phyloP scores from a whole-genome alignment of 2,329 filamentous ascomycete genomes.

The Ophiocordyceps camponoti-saundersi region DNA sequence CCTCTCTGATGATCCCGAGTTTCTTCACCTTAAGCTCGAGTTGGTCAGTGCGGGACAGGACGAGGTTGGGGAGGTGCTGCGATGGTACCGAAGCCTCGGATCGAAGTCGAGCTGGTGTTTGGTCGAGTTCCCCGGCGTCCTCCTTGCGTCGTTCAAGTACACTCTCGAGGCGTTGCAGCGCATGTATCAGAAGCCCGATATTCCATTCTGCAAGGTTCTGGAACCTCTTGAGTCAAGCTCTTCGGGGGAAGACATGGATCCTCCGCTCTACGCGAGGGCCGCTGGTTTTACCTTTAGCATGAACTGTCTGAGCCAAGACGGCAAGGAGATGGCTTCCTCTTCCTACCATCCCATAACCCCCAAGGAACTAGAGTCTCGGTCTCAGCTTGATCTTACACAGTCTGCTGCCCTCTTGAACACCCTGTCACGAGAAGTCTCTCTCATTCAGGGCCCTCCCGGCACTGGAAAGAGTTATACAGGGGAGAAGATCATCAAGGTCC shows the following conservation, averaged over 20 bases:
- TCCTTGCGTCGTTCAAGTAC: constrained; percentile 39
- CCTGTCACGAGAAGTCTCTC: constrained; percentile 32
- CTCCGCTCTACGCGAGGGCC: constrained; percentile 32
- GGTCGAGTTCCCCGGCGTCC: constrained; percentile 44
- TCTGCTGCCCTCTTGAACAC: constrained; percentile 33
- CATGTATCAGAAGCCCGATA: constrained; percentile 22
- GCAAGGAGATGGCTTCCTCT: constrained; percentile 7
- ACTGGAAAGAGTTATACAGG: constrained; percentile 52
- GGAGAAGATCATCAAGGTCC: constrained; percentile 36
- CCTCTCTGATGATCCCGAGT: constrained; percentile 13
- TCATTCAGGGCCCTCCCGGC: constrained; percentile 55
- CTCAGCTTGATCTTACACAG: constrained; percentile 34
- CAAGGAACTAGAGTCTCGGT: constrained; percentile 12
- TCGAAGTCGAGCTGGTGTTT: constrained; percentile 14
- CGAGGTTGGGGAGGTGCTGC: constrained; percentile 9
- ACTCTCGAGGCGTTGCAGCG: constrained; percentile 37
- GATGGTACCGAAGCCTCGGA: constrained; percentile 12
- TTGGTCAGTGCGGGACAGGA: constrained; percentile 8
- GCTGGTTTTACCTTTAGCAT: constrained; percentile 33
- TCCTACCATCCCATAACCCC: constrained; percentile 5
- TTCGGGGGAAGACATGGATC: constrained; percentile 13
- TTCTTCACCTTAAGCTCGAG: constrained; percentile 15
- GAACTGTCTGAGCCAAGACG: constrained; percentile 10
- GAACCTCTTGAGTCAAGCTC: constrained; percentile 11
- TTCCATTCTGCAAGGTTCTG: constrained; percentile 33